Conservation (phyloP, 208 protist genomes). For the Porcisia hertigi region DNA sequence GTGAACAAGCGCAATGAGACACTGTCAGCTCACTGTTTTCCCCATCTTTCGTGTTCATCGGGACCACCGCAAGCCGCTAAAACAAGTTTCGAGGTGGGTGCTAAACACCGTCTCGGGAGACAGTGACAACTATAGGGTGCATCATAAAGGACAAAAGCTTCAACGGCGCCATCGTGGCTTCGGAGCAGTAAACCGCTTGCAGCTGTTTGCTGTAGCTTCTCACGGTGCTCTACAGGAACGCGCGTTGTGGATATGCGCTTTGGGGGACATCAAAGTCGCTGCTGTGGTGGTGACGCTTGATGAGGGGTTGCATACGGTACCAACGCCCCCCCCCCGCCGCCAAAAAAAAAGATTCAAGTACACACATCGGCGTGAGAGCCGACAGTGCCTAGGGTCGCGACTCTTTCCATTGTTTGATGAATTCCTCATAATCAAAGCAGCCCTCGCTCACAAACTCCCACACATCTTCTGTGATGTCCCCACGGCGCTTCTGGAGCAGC, state of each 20-base stretch:
- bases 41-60: neutral
- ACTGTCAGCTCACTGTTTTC: neutral
- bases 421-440: conserved; percentile 81
- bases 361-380: neutral
- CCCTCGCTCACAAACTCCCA: conserved; percentile 83
- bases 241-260: neutral
- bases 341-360: too few species aligned
- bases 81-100: neutral
- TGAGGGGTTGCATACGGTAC: neutral
- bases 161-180: neutral
- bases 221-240: neutral
- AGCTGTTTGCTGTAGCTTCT: neutral
- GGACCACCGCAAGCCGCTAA: neutral
- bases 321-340: too few species aligned
- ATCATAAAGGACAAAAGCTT: neutral
- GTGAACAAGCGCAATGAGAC: neutral
- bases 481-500: conserved; percentile 58
- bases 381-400: conserved; percentile 20
- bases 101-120: neutral
- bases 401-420: conserved; percentile 60
- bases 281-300: neutral
- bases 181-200: neutral
- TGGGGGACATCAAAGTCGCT: neutral
- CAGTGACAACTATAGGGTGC: neutral
- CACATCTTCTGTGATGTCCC: conserved; percentile 79